Conservation (phyloP, 768 basidiomycete genomes). For the Calocera viscosa region DNA sequence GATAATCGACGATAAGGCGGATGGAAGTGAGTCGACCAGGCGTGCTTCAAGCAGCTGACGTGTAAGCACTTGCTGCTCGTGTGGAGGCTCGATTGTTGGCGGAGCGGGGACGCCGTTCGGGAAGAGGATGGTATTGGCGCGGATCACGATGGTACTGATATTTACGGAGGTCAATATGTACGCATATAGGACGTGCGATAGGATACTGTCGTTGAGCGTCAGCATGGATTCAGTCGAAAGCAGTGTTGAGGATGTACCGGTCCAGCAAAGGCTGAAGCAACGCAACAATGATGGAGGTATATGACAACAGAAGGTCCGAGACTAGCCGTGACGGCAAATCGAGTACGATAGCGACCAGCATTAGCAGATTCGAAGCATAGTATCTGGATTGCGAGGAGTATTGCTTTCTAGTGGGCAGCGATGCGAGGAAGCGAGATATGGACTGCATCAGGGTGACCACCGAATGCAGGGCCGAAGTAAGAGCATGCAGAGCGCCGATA, state of each 20-base stretch:
- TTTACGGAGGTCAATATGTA: conserved; percentile 41
- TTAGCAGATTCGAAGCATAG: conserved; percentile 31
- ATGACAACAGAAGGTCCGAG: conserved; percentile 35
- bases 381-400: background rate
- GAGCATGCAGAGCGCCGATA: background rate
- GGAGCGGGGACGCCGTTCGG: conserved; percentile 80
- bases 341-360: conserved; percentile 34
- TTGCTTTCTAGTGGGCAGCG: background rate
- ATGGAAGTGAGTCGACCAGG: conserved; percentile 49
- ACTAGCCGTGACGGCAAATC: conserved; percentile 39
- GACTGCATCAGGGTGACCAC: background rate
- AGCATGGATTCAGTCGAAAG: background rate
- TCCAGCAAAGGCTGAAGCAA: conserved; percentile 46
- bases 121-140: conserved; percentile 61
- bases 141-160: conserved; percentile 41
- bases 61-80: conserved; percentile 58
- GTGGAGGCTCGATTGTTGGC: conserved; percentile 56
- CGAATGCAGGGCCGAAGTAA: background rate
- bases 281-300: conserved; percentile 36
- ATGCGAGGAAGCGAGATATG: background rate
- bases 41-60: conserved; percentile 33
- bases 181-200: conserved; percentile 53
- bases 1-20: conserved; percentile 17
- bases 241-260: conserved; percentile 31
- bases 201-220: conserved; percentile 35